These are phyloP conservation scores for Aureobasidium melanogenum DNA, from an alignment of 2,329 filamentous ascomycete genomes.

Conservation along the genomic window DNA sequence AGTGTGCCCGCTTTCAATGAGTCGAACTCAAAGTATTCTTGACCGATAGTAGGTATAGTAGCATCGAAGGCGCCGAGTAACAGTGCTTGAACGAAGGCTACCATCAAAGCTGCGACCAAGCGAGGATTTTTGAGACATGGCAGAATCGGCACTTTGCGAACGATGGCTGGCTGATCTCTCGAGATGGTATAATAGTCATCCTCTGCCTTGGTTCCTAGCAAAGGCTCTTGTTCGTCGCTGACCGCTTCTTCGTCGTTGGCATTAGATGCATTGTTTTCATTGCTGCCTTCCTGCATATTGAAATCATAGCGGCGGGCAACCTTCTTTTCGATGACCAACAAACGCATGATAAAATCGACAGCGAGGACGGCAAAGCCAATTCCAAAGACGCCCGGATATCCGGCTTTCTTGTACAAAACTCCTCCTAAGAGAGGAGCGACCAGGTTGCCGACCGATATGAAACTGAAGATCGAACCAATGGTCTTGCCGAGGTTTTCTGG, in stretches of 20 bases:
- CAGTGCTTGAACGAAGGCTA: conserved; percentile 37
- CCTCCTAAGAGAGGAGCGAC: conserved; percentile 52
- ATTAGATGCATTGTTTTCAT: background rate
- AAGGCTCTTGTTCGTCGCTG: conserved; percentile 26
- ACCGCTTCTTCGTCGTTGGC: conserved; percentile 16
- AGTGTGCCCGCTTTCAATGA: conserved; percentile 37
- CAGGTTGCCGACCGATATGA: conserved; percentile 50
- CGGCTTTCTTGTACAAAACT: conserved; percentile 49
- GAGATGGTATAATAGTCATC: conserved; percentile 34
- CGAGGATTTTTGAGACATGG: conserved; percentile 32
- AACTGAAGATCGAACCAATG: conserved; percentile 53
- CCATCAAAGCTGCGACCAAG: conserved; percentile 30
- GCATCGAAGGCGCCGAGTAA: conserved; percentile 38
- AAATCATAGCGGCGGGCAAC: conserved; percentile 39
- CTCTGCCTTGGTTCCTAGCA: conserved; percentile 31
- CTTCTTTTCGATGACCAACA: conserved; percentile 56
- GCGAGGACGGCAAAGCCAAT: conserved; percentile 46
- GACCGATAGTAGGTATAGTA: conserved; percentile 37
- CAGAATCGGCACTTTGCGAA: conserved; percentile 40
- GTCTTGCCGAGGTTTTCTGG: conserved; percentile 50
- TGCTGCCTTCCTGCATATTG: conserved; percentile 14
- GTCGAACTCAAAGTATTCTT: conserved; percentile 36
- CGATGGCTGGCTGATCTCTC: conserved; percentile 30
- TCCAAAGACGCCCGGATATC: conserved; percentile 51
- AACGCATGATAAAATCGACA: conserved; percentile 51